A percentile compares a stretch with the other conserved stretches of the same genome.
Conservation (phyloP, 208 protist species). For the Acanthamoeba royreba region DNA sequence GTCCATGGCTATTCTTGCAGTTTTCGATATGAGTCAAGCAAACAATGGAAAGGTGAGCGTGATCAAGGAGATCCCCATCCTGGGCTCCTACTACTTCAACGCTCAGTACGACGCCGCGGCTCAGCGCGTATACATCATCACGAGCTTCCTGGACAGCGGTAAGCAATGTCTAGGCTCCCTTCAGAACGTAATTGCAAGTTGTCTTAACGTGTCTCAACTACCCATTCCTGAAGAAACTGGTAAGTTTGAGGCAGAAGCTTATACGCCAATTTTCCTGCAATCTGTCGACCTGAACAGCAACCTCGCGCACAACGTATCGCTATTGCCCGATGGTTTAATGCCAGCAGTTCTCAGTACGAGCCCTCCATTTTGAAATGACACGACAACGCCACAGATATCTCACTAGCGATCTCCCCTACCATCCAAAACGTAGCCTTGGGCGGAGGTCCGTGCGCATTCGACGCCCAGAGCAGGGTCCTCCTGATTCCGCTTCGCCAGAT, state of each 20-base stretch:
- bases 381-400: too few species aligned
- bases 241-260: background rate
- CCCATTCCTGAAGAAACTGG: background rate
- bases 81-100: background rate
- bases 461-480: too few species aligned
- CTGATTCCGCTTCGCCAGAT: too few species aligned
- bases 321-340: background rate
- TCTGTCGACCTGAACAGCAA: background rate
- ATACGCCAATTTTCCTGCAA: too few species aligned
- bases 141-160: background rate
- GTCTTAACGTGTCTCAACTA: background rate
- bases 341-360: background rate
- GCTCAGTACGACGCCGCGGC: background rate
- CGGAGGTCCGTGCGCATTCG: too few species aligned
- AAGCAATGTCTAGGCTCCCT: background rate
- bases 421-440: too few species aligned
- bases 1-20: background rate
- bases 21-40: background rate
- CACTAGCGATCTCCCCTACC: too few species aligned
- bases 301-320: background rate
- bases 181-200: background rate
- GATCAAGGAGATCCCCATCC: background rate
- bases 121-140: background rate
- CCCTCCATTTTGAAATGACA: background rate
- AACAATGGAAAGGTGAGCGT: background rate